A percentile compares a stretch with the other conserved stretches of the same genome.
These are phyloP conservation scores for Lactifluus subvellereus DNA, from an alignment of 768 basidiomycete species.

Conservation along the genomic window DNA sequence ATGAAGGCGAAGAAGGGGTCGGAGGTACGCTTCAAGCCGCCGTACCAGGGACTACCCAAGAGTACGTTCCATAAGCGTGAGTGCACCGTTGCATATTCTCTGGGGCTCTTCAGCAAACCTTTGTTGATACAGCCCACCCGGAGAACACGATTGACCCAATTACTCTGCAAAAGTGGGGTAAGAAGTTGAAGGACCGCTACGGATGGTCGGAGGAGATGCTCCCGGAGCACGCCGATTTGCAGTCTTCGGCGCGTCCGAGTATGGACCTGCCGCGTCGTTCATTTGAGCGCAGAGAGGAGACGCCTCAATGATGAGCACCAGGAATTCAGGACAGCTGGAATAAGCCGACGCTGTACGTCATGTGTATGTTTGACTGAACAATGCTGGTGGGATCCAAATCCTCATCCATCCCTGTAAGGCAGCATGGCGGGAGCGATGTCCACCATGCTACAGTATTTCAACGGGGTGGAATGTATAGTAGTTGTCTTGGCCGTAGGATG, in stretches of 20 bases:
- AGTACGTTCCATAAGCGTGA: constrained; percentile 33
- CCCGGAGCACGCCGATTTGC: constrained; percentile 9
- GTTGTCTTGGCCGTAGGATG: too few species aligned
- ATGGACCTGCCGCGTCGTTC: too few species aligned
- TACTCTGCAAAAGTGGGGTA: constrained; percentile 27
- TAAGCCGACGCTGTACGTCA: neutral
- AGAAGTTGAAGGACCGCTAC: constrained; percentile 28
- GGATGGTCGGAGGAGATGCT: constrained; percentile 30
- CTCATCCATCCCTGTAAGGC: too few species aligned
- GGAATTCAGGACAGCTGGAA: neutral
- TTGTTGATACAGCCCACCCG: constrained; percentile 27
- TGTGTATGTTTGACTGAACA: neutral
- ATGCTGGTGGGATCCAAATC: too few species aligned
- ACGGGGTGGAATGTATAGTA: too few species aligned
- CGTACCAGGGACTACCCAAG: constrained; percentile 22
- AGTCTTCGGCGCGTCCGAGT: neutral
- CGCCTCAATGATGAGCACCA: too few species aligned
- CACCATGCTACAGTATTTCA: too few species aligned
- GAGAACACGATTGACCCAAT: constrained; percentile 28
- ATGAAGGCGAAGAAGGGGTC: constrained; percentile 30
- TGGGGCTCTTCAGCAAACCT: neutral
- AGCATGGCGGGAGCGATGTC: too few species aligned
- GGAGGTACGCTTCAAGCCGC: constrained; percentile 32
- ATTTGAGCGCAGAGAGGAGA: neutral
- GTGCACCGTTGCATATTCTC: neutral